These are phyloP conservation scores for Hymenotorrendiella dingleyae DNA, from an alignment of 2,329 filamentous ascomycete species.

Conservation along the genomic window DNA sequence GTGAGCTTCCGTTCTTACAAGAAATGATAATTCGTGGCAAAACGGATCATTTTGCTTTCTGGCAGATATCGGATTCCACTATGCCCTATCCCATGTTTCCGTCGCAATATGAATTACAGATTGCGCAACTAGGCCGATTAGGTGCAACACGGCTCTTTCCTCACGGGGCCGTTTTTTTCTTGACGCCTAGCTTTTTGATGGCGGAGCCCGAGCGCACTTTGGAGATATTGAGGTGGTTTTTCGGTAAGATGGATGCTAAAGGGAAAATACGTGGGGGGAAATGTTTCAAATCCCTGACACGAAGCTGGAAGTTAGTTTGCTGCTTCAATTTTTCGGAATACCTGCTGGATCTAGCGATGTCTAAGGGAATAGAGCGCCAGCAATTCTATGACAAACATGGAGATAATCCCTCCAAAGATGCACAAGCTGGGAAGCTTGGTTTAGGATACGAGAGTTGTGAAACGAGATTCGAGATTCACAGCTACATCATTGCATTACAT, in stretches of 20 bases:
- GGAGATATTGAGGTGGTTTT: slow-evolving; percentile 39
- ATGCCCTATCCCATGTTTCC: background rate
- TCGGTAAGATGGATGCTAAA: slow-evolving; percentile 6
- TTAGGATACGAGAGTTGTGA: slow-evolving; percentile 23
- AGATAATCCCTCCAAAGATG: slow-evolving; percentile 22
- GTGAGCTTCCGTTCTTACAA: no score
- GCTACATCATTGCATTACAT: slow-evolving; percentile 9
- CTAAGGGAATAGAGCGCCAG: slow-evolving; percentile 25
- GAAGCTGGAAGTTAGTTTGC: slow-evolving; percentile 19
- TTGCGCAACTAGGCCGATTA: slow-evolving; percentile 32
- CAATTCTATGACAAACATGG: slow-evolving; percentile 15
- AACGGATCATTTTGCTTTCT: no score
- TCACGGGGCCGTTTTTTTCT: slow-evolving; percentile 38
- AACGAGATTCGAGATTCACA: slow-evolving; percentile 19
- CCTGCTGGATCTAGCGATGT: slow-evolving; percentile 25
- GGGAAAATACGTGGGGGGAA: slow-evolving; percentile 9
- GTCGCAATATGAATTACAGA: no score
- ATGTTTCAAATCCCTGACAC: slow-evolving; percentile 5
- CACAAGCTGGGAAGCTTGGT: slow-evolving; percentile 17
- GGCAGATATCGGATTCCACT: no score
- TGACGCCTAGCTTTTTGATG: slow-evolving; percentile 45
- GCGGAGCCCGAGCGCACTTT: slow-evolving; percentile 38
- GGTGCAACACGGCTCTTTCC: slow-evolving; percentile 39
- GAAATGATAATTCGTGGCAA: no score
- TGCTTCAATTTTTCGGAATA: slow-evolving; percentile 25